phyloP scores from a whole-genome alignment of 305 asterid genomes.

The Fraxinus xanthoxyloides region DNA sequence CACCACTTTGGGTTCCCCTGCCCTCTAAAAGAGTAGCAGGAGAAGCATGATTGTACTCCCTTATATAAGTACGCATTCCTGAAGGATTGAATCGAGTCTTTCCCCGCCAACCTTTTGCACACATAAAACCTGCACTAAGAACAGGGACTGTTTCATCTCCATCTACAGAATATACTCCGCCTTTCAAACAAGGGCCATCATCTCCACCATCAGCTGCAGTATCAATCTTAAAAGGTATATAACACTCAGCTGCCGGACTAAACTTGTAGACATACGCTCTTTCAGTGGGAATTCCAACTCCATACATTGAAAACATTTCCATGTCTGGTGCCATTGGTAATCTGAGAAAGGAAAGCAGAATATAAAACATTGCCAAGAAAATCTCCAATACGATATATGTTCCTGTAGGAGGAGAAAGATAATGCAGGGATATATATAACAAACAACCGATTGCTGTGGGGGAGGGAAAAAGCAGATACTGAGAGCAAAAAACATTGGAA shows the following conservation, averaged over 20 bases:
- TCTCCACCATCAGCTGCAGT: conserved; percentile 67
- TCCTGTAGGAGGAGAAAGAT: background rate
- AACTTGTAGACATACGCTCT: conserved; percentile 74
- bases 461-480: background rate
- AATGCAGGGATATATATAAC: background rate
- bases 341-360: conserved; percentile 38
- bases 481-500: background rate
- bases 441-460: background rate
- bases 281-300: conserved; percentile 85
- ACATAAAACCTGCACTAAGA: conserved; percentile 79
- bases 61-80: conserved; percentile 56
- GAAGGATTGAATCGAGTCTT: conserved; percentile 83
- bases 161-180: conserved; percentile 70
- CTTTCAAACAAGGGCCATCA: conserved; percentile 59
- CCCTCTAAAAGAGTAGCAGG: conserved; percentile 76
- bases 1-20: conserved; percentile 87
- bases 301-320: conserved; percentile 87
- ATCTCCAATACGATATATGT: background rate
- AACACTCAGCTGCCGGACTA: conserved; percentile 63
- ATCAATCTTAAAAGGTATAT: conserved; percentile 81
- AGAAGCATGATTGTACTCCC: conserved; percentile 77
- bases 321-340: conserved; percentile 74
- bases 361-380: background rate
- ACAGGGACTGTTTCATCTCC: conserved; percentile 89
- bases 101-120: conserved; percentile 83